Base-by-base conservation (phyloP, 148 eudicot species). In the Camellia sinensis region DNA sequence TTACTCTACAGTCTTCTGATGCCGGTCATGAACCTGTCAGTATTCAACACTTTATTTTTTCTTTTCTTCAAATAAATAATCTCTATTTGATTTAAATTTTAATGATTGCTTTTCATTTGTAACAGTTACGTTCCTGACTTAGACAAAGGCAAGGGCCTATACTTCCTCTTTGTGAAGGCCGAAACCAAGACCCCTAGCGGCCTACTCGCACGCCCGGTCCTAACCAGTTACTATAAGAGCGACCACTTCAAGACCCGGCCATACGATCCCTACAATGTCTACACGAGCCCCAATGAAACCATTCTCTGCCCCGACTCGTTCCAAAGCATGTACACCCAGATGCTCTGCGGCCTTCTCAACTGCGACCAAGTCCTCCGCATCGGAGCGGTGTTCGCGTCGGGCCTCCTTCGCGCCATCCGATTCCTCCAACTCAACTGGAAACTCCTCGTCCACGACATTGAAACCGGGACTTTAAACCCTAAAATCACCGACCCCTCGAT, bases 351-450 rank as follows among this genome's bases (percentile, higher is more conserved):
- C 14, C 76, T 81, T 10, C 74, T 65, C 76, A 79, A 46, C 5
- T 62, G 71, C 62, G 15, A 13, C 1, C 67, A 85, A 46, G 87
- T 85, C 71, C 77, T 82, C 40, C 82, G 87, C 11, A 82, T 81
- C 18, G 87, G 87, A 18, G 82, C 87, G 4, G 82, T 85, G 43
- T 85, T 85, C 66, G 87, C 87, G 43, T 85, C 82, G 14, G 87
- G 82, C 7, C 79, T 85, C 22, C 79, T 85, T 19, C 82, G 84
- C 37, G 87, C 84, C 59, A 82, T 85, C 44, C 66, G 84, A 13
- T 85, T 85, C 75, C 53, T 85, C 17, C 80, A 78, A 41, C 69
- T 74, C 15, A 79, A 82, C 68, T 85, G 82, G 82, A 44, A 46
- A 40, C 78, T 37, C 13, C 79, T 81, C 3, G 69, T 74, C 52